Base-by-base conservation (phyloP, 2,329 filamentous ascomycete species). In the Setomelanomma holmii region DNA sequence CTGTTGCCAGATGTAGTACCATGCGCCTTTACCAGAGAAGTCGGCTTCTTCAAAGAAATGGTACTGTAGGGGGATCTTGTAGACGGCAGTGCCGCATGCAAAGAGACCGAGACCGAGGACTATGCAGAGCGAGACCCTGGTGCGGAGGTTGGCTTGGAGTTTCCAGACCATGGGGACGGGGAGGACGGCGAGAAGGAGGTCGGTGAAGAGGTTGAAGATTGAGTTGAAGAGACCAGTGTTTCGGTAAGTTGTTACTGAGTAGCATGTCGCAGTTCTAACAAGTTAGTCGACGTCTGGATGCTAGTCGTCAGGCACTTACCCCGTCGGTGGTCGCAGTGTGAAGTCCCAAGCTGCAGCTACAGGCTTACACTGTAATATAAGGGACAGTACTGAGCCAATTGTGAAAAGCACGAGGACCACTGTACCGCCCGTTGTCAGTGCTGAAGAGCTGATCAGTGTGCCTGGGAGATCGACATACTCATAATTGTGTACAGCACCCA, bases 221-320 rank as follows among this genome's bases (percentile, higher is more conserved):
- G 76, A 79, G 64, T 81, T 80, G 60, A 77, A 75, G 33, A 82
- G 60, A 14, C 78, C 79, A 20, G 82, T 74, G n/a, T 71, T 71
- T 16, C 71, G 75, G 63, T 78, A 81, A 1, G 74, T 76, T 76
- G n/a, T 67, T 65, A 7, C 71, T 70, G 42, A 40, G 27, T 63
- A 64, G 57, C 66, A 68, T 40, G 62, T 62, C 7, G 59, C 64
- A 14, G 45, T 52, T 27, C 62, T 58, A 11, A 22, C 3, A 8
- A 16, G 11, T 51, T 20, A 49, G 46, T 55, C 22, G 35, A 36
- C 35, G 36, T n/a, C 2, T 6, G 3, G 3, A 2, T 20, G 4
- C 2, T 5, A 12, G n/a, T n/a, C n/a, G n/a, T n/a, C n/a, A n/a
- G n/a, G n/a, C n/a, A 23, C 51, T 22, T 53, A 61, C 63, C 62